phyloP scores from a whole-genome alignment of 2,329 filamentous ascomycete species.

The Coleophoma cylindrospora region DNA sequence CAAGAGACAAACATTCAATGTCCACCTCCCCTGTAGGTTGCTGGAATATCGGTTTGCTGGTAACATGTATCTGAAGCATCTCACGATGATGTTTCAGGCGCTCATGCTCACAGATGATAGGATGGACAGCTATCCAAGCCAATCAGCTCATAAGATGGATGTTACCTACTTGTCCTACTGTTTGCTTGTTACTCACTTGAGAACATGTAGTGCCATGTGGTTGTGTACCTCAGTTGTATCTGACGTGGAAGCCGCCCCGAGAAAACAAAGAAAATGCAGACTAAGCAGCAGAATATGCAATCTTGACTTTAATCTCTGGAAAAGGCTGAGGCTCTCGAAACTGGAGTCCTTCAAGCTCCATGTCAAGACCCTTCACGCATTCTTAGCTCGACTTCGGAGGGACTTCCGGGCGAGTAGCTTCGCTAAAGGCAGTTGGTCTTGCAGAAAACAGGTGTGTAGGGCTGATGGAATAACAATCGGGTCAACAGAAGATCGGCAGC shows the following conservation, averaged over 20 bases:
- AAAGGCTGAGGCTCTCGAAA: too few species aligned
- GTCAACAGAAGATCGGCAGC: constrained; percentile 7
- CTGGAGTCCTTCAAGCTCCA: too few species aligned
- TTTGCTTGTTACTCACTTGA: constrained; percentile 9
- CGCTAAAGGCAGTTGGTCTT: constrained; percentile 2
- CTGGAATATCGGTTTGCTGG: too few species aligned
- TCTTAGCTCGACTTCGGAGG: constrained; percentile 3
- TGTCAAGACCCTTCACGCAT: neutral
- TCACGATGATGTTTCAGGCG: constrained; percentile 6
- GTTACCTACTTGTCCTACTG: constrained; percentile 7
- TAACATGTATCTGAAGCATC: too few species aligned
- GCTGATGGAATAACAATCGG: constrained; percentile 12
- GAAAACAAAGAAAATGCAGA: too few species aligned
- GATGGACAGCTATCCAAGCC: constrained; percentile 6
- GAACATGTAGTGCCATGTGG: neutral
- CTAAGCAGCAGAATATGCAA: constrained; percentile 1
- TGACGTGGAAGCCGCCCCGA: constrained; percentile 13
- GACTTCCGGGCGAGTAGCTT: constrained; percentile 1
- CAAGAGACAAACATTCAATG: too few species aligned
- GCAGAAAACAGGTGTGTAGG: constrained; percentile 6
- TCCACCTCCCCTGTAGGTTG: too few species aligned
- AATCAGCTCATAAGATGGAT: constrained; percentile 3
- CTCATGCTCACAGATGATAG: constrained; percentile 10
- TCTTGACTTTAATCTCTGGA: neutral
- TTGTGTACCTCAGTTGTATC: constrained; percentile 14